Base-by-base conservation (phyloP, 2,329 filamentous ascomycete genomes). In the Xylaria sp. region DNA sequence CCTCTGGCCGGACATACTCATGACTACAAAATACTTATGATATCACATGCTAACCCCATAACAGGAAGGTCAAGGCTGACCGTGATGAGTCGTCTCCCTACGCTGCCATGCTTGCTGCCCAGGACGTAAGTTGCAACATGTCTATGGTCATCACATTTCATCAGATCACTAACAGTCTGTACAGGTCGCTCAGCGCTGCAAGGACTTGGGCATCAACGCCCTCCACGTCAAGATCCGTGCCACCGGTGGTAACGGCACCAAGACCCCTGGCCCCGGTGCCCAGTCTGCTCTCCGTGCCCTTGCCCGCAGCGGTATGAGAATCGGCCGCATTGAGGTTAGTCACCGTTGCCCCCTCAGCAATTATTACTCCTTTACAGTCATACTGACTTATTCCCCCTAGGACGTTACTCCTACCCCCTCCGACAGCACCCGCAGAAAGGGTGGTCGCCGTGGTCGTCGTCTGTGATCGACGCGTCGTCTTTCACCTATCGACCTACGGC, bases 191-290 rank as follows among this genome's bases (percentile, higher is more conserved):
- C 83, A 85, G 78, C 91, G 94, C 81, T 86, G 83, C 83, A 85
- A 86, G 82, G 83, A 86, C 78, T 78, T 86, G 61, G 83, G 83
- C 74, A 85, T 86, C 76, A 97, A 92, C 78, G 93, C 94, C 76
- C 91, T 99, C 68, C 95, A 99, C 88, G 95, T 99, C 87, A 99
- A 99, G 91, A 99, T 99, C 85, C 89, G 95, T 78, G 95, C 94
- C 78, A 99, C 94, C 76, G 61, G 63, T 61, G 90, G 91, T 83
- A 99, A 97, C 86, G 92, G 93, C 76, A 99, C 94, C 85, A 99
- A 99, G 91, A 99, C 95, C 78, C 94, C 94, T 75, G 94, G 94
- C 76, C 94, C 94, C 75, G 95, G 94, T 85, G 94, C 94, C 73
- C 95, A 99, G 85, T 97, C 94, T 68, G 94, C 94, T 75, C 93